Base-by-base conservation (phyloP, 495 filamentous ascomycete species). In the Penicillium longicatenatum region DNA sequence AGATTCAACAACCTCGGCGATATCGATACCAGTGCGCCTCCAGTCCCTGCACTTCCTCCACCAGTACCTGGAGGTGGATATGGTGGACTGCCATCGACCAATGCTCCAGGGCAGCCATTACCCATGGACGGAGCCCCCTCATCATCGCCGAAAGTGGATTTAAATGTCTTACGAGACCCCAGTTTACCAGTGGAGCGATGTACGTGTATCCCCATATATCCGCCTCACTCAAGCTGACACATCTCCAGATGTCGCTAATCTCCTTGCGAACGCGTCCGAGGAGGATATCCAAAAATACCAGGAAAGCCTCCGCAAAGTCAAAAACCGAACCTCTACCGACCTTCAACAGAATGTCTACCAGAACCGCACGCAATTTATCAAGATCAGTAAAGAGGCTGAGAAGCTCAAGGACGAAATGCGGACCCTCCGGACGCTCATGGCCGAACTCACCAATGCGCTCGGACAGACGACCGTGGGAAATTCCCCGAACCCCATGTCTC, bases 381-480 rank as follows among this genome's bases (percentile, higher is more conserved):
- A 95, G 65, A 98, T 99, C 72, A 96, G 91, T 71, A 94, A 97
- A 75, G 95, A 99, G 73, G 96, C 96, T 3, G 94, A 99, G 66
- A 97, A 96, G 72, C 83, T 99, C 51, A 98, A 97, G 68, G 84
- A 86, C 45, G 94, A 99, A 71, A 98, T 99, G 93, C 85, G 92
- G 21, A 87, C 89, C 2, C 85, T 99, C 4, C 83, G 89, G 19
- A 86, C 87, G 44, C 79, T 97, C 43, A 96, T 98, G 85, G 87
- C 89, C 22, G 94, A 99, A 58, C 80, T 99, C 10, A 92, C 89
- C 5, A 87, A 84, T 10, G 87, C 91, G 0, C 74, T 97, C 8
- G 84, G 89, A 8, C 86, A 91, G 53, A 84, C 89, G 4, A 84
- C 89, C 12, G 66, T 77, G 17, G 75, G 71, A 22, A 76, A 72